Percentiles rank a stretch among this genome's conserved stretches.
These are phyloP conservation scores for Phoenix dactylifera DNA, from an alignment of 176 grass and related monocot species.

Conservation along the genomic window DNA sequence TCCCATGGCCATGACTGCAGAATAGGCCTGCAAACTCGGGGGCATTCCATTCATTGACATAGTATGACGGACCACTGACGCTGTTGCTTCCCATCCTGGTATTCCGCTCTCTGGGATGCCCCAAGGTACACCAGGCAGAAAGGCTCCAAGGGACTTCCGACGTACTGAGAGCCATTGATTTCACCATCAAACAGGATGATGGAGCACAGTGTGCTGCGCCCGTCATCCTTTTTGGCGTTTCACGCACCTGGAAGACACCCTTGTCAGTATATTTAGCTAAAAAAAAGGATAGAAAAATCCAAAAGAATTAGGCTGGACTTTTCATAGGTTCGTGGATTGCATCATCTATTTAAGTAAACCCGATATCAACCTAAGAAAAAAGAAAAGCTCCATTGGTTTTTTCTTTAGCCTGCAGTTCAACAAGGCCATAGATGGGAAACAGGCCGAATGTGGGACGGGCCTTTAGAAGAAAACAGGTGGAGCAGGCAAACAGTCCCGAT, in stretches of 20 bases:
- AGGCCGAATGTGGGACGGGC: too few species aligned
- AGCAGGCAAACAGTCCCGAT: too few species aligned
- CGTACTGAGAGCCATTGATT: conserved; percentile 81
- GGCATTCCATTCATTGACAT: conserved; percentile 58
- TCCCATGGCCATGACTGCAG: conserved; percentile 56
- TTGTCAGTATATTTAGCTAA: conserved; percentile 83
- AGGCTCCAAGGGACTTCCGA: conserved; percentile 50
- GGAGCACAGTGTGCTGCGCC: conserved; percentile 58
- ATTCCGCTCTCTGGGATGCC: conserved; percentile 85
- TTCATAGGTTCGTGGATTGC: too few species aligned
- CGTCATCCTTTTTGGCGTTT: conserved; percentile 81
- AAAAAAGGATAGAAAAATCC: conserved; percentile 11
- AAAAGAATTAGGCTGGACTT: too few species aligned
- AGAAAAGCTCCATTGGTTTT: too few species aligned
- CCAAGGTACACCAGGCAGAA: conserved; percentile 50
- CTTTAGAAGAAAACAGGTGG: too few species aligned
- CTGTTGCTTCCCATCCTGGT: conserved; percentile 73
- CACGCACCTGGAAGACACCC: conserved; percentile 82
- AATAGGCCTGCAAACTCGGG: conserved; percentile 68
- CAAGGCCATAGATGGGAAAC: too few species aligned
- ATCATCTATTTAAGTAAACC: too few species aligned
- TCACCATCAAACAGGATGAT: conserved; percentile 98
- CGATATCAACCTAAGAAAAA: too few species aligned
- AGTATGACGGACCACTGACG: conserved; percentile 63
- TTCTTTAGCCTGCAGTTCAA: too few species aligned